phyloP scores from a whole-genome alignment of 345 rosid species.

The Firmiana major region DNA sequence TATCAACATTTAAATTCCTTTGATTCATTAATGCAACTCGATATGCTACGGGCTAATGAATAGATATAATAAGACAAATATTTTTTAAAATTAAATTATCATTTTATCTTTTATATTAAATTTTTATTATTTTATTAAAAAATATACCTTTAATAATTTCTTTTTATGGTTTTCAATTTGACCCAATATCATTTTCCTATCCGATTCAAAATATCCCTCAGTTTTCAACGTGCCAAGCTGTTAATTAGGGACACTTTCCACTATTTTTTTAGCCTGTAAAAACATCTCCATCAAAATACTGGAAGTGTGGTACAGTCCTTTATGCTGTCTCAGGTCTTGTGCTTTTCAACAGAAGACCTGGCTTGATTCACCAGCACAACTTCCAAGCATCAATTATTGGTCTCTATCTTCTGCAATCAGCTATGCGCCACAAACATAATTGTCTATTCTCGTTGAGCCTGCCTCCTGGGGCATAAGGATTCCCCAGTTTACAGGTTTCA shows the following conservation, averaged over 20 bases:
- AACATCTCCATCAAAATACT: neutral
- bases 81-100: no score
- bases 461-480: neutral
- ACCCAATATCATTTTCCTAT: no score
- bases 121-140: no score
- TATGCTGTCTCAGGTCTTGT: neutral
- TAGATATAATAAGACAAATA: no score
- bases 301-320: neutral
- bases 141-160: no score
- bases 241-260: neutral
- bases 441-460: neutral
- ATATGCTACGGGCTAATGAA: no score
- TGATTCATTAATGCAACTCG: no score
- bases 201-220: no score
- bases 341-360: neutral
- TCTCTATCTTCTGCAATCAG: neutral
- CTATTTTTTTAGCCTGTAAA: neutral
- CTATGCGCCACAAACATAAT: neutral
- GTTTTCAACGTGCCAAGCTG: neutral
- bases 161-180: no score
- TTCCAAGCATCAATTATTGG: neutral
- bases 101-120: no score
- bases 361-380: neutral
- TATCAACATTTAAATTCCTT: neutral
- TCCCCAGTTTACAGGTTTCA: neutral